Base-by-base conservation (phyloP, 2,329 filamentous ascomycete genomes). In the Botryotinia convoluta region DNA sequence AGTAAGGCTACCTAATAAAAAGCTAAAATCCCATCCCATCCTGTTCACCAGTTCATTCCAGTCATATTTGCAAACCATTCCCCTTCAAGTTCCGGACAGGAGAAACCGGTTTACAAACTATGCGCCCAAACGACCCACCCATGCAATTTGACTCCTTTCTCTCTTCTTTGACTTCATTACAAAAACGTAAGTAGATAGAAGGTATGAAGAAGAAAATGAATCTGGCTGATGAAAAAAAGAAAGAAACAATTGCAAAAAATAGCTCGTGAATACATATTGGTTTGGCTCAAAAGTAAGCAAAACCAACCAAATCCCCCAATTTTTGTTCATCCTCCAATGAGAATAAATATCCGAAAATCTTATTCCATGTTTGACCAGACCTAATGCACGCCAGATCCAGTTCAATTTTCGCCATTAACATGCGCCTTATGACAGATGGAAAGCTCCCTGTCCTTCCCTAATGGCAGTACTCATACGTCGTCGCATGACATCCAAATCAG, bases 391-490 rank as follows among this genome's bases (percentile, higher is more conserved):
- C 70, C 60, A 65, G 73, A 71, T 65, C 65, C 60, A 61, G 72
- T 73, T 69, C 57, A 62, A 70, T 70, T 68, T 57, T 42, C 48
- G 61, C 73, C 71, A 67, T 75, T 74, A 57, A 75, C 74, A 77
- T 42, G 22, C 63, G 12, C 69, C 74, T 76, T 87, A 97, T 74
- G 95, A 97, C 77, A 99, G 87, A 84, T 98, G 96, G 88, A 99
- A 99, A 74, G 97, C 96, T 44, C 96, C 96, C 82, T 99, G 96
- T 37, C 96, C 96, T 85, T 99, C 97, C 82, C 90, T 93, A 81
- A 97, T 97, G 39, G 96, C 97, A 76, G 91, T 92, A 76, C 89
- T 90, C 71, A 99, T 86, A 82, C 93, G 93, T 81, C 92, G 88
- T 80, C 88, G 91, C 83, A 99, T 90, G 69, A 92, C 87, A 2